Evolutionary conservation across 2,329 filamentous ascomycete genomes (phyloP).

Genomic region (Teratosphaeria epicoccoides): DNA sequence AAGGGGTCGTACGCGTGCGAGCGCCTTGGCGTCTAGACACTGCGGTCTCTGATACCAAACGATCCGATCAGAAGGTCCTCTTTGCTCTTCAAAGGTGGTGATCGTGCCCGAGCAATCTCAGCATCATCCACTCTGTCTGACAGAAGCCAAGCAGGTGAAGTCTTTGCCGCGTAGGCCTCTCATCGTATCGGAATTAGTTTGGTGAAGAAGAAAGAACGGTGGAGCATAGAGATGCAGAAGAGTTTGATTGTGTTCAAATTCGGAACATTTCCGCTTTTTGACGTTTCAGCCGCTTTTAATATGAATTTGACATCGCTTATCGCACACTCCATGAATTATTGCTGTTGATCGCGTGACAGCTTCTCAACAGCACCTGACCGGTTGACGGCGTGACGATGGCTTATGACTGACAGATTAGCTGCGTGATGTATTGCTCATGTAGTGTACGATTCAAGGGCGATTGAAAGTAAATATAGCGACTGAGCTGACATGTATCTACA

Average conservation of each 20-base stretch:
- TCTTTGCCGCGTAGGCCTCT: constrained; percentile 49
- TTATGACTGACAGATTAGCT: no score
- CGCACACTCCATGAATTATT: no score
- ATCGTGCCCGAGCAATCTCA: constrained; percentile 37
- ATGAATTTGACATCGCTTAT: no score
- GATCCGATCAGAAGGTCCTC: constrained; percentile 35
- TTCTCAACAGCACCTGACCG: no score
- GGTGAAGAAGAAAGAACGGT: constrained; percentile 40
- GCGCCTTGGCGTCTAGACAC: not conserved
- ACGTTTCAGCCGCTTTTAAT: no score
- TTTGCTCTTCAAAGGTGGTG: constrained; percentile 37
- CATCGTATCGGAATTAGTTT: constrained; percentile 74
- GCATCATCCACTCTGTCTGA: constrained; percentile 35
- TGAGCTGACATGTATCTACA: no score
- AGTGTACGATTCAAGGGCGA: no score
- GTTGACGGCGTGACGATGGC: no score
- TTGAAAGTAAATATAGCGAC: no score
- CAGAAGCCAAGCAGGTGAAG: constrained; percentile 35
- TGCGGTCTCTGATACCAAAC: constrained; percentile 24
- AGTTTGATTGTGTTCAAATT: not conserved
- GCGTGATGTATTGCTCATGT: no score
- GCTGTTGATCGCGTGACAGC: no score
- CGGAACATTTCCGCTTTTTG: not conserved
- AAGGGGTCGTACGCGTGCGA: not conserved
- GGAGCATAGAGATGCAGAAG: not conserved